Conservation (phyloP, 1,284 basidiomycete species). For the Ustilago hordei region DNA sequence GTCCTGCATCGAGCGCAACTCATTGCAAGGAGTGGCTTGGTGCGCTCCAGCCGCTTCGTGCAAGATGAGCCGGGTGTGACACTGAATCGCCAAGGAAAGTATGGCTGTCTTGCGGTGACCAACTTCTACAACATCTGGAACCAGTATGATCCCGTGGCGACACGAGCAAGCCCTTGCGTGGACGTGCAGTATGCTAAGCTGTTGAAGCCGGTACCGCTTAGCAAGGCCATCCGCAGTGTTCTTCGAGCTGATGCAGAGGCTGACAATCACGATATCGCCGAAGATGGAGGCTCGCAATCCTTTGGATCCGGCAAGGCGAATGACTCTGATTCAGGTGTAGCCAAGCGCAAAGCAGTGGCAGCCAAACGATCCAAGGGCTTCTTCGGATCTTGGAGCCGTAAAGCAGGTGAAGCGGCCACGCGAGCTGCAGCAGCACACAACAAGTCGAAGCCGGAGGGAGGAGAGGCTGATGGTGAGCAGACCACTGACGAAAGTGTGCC, state of each 20-base stretch:
- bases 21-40: constrained; percentile 73
- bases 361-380: constrained; percentile 35
- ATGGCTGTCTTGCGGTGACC: constrained; percentile 74
- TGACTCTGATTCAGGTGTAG: constrained; percentile 29
- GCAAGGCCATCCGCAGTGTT: constrained; percentile 41
- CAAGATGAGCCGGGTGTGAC: constrained; percentile 68
- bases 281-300: constrained; percentile 40
- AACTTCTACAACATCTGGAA: constrained; percentile 73
- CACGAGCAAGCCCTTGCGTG: constrained; percentile 69
- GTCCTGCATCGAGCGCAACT: constrained; percentile 74
- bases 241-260: constrained; percentile 32
- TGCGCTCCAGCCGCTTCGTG: constrained; percentile 72
- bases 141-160: constrained; percentile 73
- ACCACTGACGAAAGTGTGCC: constrained; percentile 17
- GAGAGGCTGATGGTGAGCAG: constrained; percentile 25
- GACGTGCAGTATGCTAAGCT: constrained; percentile 65
- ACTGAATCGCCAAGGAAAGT: constrained; percentile 72
- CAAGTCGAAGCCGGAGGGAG: constrained; percentile 16
- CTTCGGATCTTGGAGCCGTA: constrained; percentile 41
- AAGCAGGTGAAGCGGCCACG: constrained; percentile 28
- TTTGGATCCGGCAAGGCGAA: constrained; percentile 27
- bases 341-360: constrained; percentile 37
- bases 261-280: constrained; percentile 37
- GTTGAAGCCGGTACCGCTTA: constrained; percentile 44
- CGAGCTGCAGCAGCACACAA: constrained; percentile 9